phyloP scores from a whole-genome alignment of 129 eudicot species.

The Arctium lappa region DNA sequence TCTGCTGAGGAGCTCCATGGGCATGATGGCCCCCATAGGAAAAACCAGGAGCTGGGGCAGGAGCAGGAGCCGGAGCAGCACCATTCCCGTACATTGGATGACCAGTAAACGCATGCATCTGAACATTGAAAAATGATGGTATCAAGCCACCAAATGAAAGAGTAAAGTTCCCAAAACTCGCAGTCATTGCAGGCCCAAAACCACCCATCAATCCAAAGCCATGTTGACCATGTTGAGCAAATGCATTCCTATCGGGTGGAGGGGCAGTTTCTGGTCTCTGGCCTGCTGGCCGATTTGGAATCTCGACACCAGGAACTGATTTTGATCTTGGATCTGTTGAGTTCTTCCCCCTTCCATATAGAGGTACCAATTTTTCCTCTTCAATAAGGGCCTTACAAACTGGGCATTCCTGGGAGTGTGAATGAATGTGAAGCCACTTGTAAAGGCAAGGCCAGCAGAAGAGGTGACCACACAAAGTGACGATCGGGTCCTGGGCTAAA shows the following conservation, averaged over 20 bases:
- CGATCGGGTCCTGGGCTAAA: slow-evolving; percentile 82
- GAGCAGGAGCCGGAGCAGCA: slow-evolving; percentile 30
- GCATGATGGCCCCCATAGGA: slow-evolving; percentile 44
- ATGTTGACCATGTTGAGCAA: slow-evolving; percentile 42
- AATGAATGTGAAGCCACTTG: slow-evolving; percentile 82
- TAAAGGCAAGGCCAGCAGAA: slow-evolving; percentile 93
- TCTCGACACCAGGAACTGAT: slow-evolving; percentile 67
- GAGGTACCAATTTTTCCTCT: slow-evolving; percentile 68
- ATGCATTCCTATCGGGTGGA: slow-evolving; percentile 60
- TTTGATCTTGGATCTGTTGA: slow-evolving; percentile 76
- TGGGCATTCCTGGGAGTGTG: slow-evolving; percentile 73
- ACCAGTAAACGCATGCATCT: slow-evolving; percentile 59
- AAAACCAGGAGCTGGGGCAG: slow-evolving; percentile 18
- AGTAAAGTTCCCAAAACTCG: slow-evolving; percentile 79
- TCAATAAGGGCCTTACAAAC: slow-evolving; percentile 79
- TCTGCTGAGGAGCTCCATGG: slow-evolving; percentile 44
- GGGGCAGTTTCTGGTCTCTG: slow-evolving; percentile 90
- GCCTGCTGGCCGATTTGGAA: slow-evolving; percentile 75
- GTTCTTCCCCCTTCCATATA: slow-evolving; percentile 77
- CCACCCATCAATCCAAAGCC: slow-evolving; percentile 81
- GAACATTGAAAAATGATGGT: slow-evolving; percentile 69
- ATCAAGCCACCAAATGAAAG: slow-evolving; percentile 69
- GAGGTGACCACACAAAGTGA: slow-evolving; percentile 82
- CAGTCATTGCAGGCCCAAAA: slow-evolving; percentile 59
- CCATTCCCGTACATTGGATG: slow-evolving; percentile 54